Evolutionary conservation across 352 stramenopile genomes (phyloP), one percentile per base, ranked within the genome.

Genomic region (Pythium myriotylum): DNA sequence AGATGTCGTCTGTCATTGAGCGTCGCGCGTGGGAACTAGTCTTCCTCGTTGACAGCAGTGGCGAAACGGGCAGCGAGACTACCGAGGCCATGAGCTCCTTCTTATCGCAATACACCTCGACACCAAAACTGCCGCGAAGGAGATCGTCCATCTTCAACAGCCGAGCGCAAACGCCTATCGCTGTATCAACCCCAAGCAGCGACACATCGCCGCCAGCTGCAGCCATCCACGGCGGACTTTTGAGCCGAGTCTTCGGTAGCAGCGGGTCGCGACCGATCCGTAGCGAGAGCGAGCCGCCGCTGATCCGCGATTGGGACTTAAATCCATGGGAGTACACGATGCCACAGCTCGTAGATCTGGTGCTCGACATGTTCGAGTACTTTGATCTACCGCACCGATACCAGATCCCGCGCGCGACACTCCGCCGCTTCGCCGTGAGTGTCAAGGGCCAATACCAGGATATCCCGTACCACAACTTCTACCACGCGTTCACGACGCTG

Each of bases 381-480:
- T 83, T 88, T 45, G 74, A 90, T 26, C 45, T 96, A 16, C 72
- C 87, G 67, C 58, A 77, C 39, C 70, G 68, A 19, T 95, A 89
- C 53, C 62, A 74, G 16, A 69, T 96, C 5, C 67, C 65, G 3
- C 65, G 67, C 39, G 66, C 77, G 20, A 94, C 79, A 12, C 68
- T 94, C 40, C 77, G 79, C 16, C 73, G 78, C 19, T 94, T 94
- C 43, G 41, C 92, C 43, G 70, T 84, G 17, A 73, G 75, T 29
- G 79, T 95, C 24, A 82, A 87, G 59, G 70, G 63, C 8, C 76
- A 89, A 63, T 95, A 95, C 60, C 81, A 83, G 14, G 82, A 92
- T 32, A 84, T 92, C 42, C 81, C 85, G 54, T 95, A 94, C 57
- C 87, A 95, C 77, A 95, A 91, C 73, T 91, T 88, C 45, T 81